Percentiles rank a stretch among this genome's conserved stretches.
These are phyloP conservation scores for Trichosanthes truncata DNA, from an alignment of 306 rosid genomes.

Conservation along the genomic window DNA sequence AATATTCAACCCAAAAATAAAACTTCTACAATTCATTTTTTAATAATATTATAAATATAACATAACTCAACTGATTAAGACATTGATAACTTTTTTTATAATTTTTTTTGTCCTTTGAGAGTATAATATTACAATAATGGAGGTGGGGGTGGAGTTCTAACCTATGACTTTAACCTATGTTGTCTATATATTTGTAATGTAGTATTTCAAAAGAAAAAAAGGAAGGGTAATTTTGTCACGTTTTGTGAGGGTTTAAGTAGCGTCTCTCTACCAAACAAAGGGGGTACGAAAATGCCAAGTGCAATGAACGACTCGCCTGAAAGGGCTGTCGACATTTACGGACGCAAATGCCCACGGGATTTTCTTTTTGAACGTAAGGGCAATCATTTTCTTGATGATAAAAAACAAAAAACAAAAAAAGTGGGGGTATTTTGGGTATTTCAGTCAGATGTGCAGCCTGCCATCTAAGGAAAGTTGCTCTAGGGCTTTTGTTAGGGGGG, in stretches of 20 bases:
- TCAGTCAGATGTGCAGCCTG: background rate
- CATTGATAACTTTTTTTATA: no score
- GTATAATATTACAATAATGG: no score
- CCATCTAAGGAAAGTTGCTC: background rate
- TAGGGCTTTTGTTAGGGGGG: conserved; percentile 6
- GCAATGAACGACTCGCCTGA: background rate
- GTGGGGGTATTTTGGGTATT: conserved; percentile 35
- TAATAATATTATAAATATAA: no score
- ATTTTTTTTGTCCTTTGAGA: no score
- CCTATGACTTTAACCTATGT: background rate
- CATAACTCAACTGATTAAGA: no score
- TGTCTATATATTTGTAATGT: background rate
- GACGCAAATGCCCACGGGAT: conserved; percentile 90
- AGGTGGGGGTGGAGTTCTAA: no score
- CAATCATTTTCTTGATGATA: conserved; percentile 41
- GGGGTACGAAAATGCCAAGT: conserved; percentile 41
- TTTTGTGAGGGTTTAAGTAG: background rate
- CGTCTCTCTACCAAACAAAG: conserved; percentile 8
- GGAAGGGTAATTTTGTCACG: background rate
- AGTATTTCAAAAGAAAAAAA: background rate
- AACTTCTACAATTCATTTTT: background rate
- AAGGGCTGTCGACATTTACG: conserved; percentile 13
- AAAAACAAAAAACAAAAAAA: background rate
- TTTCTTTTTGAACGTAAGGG: conserved; percentile 27
- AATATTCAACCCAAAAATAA: background rate